Base-by-base conservation (phyloP, 2,329 filamentous ascomycete species). In the Aspergillus sp. region DNA sequence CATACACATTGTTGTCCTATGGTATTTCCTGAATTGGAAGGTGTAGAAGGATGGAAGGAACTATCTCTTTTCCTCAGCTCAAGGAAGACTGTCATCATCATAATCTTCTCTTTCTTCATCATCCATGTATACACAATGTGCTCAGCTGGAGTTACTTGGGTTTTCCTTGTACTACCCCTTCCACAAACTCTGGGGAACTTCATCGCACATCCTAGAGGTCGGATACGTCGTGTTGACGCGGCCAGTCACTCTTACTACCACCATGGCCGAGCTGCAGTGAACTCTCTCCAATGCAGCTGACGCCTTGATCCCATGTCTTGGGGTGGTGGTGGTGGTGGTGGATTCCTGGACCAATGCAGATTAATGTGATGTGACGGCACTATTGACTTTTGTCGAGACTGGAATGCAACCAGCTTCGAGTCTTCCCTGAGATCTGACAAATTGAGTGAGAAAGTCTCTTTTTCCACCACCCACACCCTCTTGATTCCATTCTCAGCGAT, bases 311-410 rank as follows among this genome's bases (percentile, higher is more conserved):
- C 27, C 25, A 17, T 51, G 11, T 27, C 47, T 38, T n/a, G n/a
- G 36, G 30, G 10, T 32, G 27, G 6, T 21, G 38, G 23, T 8
- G 8, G 36, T 54, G 39, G 27, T 11, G 8, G 41, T 21, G 15
- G 38, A 32, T 32, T 19, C n/a, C 25, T 39, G 50, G 51, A 30
- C 47, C 52, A 60, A 56, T 60, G 53, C 52, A 60, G 21, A 17
- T 39, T 30, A 39, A 60, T 60, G 53, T 56, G 58, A 60, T 60
- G 52, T 56, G 58, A 56, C 47, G 41, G 53, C 21, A 56, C 58
- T 60, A 55, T 60, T 60, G 58, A 51, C 25, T 54, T 36, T 23
- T n/a, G 36, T 30, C 27, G 32, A 36, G 8, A 30, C 41, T 51
- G 57, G 51, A 32, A 41, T 49, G 25, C 27, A 56, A 32, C 44